Evolutionary conservation across 2,329 filamentous ascomycete genomes (phyloP).

Genomic region (Monilinia polystroma): DNA sequence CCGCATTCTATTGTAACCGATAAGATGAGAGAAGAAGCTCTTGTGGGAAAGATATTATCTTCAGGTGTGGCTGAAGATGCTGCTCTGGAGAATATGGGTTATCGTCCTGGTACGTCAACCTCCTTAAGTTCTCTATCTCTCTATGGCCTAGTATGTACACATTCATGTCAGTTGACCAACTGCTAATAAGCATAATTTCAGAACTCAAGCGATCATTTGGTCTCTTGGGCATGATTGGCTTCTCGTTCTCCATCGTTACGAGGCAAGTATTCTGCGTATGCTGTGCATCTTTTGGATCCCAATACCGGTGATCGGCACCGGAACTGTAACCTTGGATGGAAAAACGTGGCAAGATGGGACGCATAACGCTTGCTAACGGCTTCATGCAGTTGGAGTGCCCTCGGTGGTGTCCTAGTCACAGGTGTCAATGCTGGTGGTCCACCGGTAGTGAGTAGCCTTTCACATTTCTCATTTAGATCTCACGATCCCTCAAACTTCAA

Average conservation of each 20-base stretch:
- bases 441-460: constrained; percentile 43
- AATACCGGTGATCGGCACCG: constrained; percentile 22
- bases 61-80: constrained; percentile 30
- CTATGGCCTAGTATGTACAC: neutral
- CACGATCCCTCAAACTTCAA: constrained; percentile 1
- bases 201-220: constrained; percentile 58
- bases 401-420: constrained; percentile 55
- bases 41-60: constrained; percentile 21
- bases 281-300: constrained; percentile 20
- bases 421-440: constrained; percentile 56
- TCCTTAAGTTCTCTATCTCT: neutral
- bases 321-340: constrained; percentile 14
- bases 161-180: constrained; percentile 15
- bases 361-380: constrained; percentile 28
- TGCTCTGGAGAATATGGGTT: constrained; percentile 32
- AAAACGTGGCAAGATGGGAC: constrained; percentile 26
- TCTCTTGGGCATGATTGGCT: constrained; percentile 57
- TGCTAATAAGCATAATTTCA: constrained; percentile 32
- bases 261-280: constrained; percentile 40
- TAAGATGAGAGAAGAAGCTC: constrained; percentile 22
- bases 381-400: constrained; percentile 50
- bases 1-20: constrained; percentile 9
- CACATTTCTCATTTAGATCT: constrained; percentile 15
- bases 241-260: constrained; percentile 58
- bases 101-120: constrained; percentile 31